Evolutionary conservation across 2,329 filamentous ascomycete species (phyloP), one percentile per base, ranked within the genome.

Genomic region (Cryoendolithus antarcticus): DNA sequence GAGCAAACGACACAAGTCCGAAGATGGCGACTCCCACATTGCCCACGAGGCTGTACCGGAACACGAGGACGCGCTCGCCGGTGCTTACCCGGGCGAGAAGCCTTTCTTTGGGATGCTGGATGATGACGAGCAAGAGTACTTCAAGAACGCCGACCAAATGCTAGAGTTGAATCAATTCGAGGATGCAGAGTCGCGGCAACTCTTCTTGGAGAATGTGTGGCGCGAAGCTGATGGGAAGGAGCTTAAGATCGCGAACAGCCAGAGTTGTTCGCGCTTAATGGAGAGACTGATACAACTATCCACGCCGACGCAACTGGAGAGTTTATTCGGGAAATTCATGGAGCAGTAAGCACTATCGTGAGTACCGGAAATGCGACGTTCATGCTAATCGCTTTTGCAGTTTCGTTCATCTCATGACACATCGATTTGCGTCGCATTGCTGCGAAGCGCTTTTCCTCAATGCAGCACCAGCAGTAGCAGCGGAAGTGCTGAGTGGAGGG

Each of bases 341-440:
- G 80, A 82, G 28, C 84, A 96, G 70, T 73, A 57, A 46, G 69
- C 65, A 9, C 15, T 12, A 30, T 11, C 6, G 9, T 28, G 27
- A 3, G 7, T 12, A 11, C 9, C 13, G 29, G 27, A 9, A 32
- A 24, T 37, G n/a, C 32, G 34, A 8, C 24, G n/a, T 32, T 8
- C 32, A 11, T 39, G 33, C 38, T 40, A 40, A 39, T 30, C 19
- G 13, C 13, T 36, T 5, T 30, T 2, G 5, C 50, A 74, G 70
- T 62, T 93, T 96, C 62, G 67, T 89, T 42, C 81, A 88, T 52
- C 73, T 98, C 21, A 79, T 95, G 37, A 88, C 93, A 58, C 91
- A 98, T 63, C 82, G 91, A 11, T 98, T 98, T 55, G 91, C 91
- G 4, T 93, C 88, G 44, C 91, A 98, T 66, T 96, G 89, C 63